phyloP scores from a whole-genome alignment of 2,329 filamentous ascomycete genomes.

The Mycosphaerella sp. region DNA sequence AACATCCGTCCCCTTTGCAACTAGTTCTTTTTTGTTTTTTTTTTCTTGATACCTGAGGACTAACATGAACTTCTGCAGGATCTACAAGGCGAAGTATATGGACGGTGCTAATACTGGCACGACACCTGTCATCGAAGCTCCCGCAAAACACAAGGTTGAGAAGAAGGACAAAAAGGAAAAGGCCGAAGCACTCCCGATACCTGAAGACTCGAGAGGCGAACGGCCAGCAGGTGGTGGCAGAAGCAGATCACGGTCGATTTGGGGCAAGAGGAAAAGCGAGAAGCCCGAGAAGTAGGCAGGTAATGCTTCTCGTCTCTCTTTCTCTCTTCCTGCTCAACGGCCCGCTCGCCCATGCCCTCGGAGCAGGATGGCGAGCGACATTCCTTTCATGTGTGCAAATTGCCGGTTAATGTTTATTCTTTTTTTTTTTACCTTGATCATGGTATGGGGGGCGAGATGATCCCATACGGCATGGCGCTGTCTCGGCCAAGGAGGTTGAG shows the following conservation, averaged over 20 bases:
- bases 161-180: slow-evolving; percentile 16
- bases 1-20: not conserved
- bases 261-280: slow-evolving; percentile 17
- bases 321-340: not conserved
- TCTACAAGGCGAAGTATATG: slow-evolving; percentile 90
- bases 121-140: not conserved
- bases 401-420: slow-evolving; percentile 11
- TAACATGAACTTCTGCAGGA: slow-evolving; percentile 51
- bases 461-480: not conserved
- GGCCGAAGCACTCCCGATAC: slow-evolving; percentile 14
- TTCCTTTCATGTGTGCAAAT: slow-evolving; percentile 1
- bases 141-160: slow-evolving; percentile 7
- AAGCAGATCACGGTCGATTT: slow-evolving; percentile 17
- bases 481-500: not conserved
- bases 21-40: not conserved
- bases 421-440: too few relatives aligned
- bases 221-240: slow-evolving; percentile 5
- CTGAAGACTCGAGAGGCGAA: slow-evolving; percentile 10
- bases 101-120: slow-evolving; percentile 35
- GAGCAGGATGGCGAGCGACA: not conserved
- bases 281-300: not conserved
- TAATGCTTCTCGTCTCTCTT: not conserved
- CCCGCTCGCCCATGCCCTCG: not conserved
- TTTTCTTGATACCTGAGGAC: not conserved
- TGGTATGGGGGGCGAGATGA: not conserved